Evolutionary conservation across 352 stramenopile genomes (phyloP), one percentile per base, ranked within the genome.

Genomic region (Phytophthora capsici): DNA sequence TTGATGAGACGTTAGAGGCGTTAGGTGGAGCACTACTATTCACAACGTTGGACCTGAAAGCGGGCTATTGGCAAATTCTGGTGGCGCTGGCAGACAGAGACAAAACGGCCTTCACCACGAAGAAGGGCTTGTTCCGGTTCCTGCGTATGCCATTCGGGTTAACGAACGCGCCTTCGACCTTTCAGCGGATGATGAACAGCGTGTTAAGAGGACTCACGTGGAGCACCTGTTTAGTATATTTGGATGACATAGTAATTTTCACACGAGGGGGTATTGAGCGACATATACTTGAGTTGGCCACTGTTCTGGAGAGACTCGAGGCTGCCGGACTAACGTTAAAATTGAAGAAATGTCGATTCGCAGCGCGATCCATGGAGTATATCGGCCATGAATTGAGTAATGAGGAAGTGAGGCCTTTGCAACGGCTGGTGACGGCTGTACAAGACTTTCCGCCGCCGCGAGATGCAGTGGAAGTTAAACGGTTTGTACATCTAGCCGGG

Each of bases 161-260:
- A 1, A 59, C 44, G 6, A 75, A 71, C 26, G 60, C 56, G 9
- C 57, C 68, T 0, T 45, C 30, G 2, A 76, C 58, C 0, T 76
- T 76, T 30, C 63, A 76, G 19, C 34, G 51, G 0, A 53, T 76
- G 20, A 72, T 76, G 68, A 57, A 72, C 20, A 59, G 49, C 36
- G 52, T 64, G 7, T 43, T 76, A n/a, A 47, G 68, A 13, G 56
- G 57, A 10, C 14, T 75, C 1, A 54, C 56, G 20, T 72, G 55
- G 53, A 48, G 53, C 4, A 65, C 51, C 3, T 69, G 63, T 22
- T 12, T 72, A 5, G 68, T 72, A 1, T 76, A 69, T 13, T 14
- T 76, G 0, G 63, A 75, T 20, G 67, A 75, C 28, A 63, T 26
- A 57, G n/a, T n/a, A n/a, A n/a, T n/a, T n/a, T n/a, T n/a, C n/a